phyloP scores from a whole-genome alignment of 1,139 yeast species.

The Torulaspora globosa region DNA sequence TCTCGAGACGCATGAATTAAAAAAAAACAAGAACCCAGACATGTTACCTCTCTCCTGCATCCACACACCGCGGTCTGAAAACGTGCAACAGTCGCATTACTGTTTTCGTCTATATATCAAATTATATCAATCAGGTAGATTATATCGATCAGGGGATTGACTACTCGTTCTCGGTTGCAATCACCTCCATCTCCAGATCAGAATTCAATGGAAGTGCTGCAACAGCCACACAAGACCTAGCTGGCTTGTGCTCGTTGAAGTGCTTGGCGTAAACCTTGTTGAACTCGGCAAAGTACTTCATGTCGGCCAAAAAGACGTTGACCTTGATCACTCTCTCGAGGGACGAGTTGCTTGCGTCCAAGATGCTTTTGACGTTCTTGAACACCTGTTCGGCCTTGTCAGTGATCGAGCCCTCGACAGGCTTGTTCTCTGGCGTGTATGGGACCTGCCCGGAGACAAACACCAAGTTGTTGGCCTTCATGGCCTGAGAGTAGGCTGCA shows the following conservation, averaged over 20 bases:
- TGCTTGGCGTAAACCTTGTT: slow-evolving; percentile 79
- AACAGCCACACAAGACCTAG: slow-evolving; percentile 94
- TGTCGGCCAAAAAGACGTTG: slow-evolving; percentile 83
- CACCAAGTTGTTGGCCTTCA: slow-evolving; percentile 79
- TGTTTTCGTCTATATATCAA: neutral
- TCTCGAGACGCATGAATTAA: neutral
- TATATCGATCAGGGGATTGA: too few relatives aligned
- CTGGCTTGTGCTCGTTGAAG: slow-evolving; percentile 81
- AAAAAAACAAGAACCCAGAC: neutral
- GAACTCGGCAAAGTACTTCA: slow-evolving; percentile 74
- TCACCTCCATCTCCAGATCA: slow-evolving; percentile 66
- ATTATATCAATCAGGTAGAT: neutral
- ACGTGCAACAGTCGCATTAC: neutral
- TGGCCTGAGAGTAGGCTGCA: slow-evolving; percentile 91
- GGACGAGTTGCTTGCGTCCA: slow-evolving; percentile 78
- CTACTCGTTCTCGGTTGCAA: slow-evolving; percentile 56
- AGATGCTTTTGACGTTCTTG: slow-evolving; percentile 67
- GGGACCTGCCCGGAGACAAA: slow-evolving; percentile 97
- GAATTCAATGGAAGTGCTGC: slow-evolving; percentile 80
- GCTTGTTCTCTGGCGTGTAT: slow-evolving; percentile 75
- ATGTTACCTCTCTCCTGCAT: neutral
- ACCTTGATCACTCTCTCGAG: slow-evolving; percentile 80
- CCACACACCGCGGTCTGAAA: neutral
- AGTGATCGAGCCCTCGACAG: slow-evolving; percentile 69
- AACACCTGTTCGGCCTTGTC: slow-evolving; percentile 84